Evolutionary conservation across 1,284 basidiomycete genomes (phyloP).

Genomic region (Cryptococcus amylolentus): DNA sequence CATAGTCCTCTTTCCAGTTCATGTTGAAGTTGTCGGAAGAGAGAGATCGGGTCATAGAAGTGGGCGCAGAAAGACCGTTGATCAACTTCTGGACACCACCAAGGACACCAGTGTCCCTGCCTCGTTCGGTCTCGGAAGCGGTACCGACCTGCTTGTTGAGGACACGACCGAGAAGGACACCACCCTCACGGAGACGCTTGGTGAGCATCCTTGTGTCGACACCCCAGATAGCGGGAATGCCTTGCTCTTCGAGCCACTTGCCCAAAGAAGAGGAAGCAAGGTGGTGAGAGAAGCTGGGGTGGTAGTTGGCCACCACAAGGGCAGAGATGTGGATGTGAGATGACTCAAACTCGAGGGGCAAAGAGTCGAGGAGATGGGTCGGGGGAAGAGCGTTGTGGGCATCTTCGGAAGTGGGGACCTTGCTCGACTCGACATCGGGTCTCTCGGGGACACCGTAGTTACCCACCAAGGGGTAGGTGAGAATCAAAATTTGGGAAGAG

Average conservation of each 20-base stretch:
- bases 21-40: slow-evolving; percentile 34
- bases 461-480: slow-evolving; percentile 95
- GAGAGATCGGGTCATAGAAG: slow-evolving; percentile 25
- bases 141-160: slow-evolving; percentile 58
- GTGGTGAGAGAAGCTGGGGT: slow-evolving; percentile 92
- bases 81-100: slow-evolving; percentile 48
- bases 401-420: slow-evolving; percentile 41
- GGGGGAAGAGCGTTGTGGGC: slow-evolving; percentile 45
- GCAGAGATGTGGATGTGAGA: slow-evolving; percentile 89
- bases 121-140: slow-evolving; percentile 19
- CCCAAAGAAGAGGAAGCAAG: slow-evolving; percentile 84
- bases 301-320: slow-evolving; percentile 90
- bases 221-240: slow-evolving; percentile 91
- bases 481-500: slow-evolving; percentile 93
- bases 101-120: slow-evolving; percentile 35
- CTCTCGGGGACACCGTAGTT: slow-evolving; percentile 98
- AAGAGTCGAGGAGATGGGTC: slow-evolving; percentile 54
- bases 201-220: slow-evolving; percentile 96
- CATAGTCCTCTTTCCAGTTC: slow-evolving; percentile 76
- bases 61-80: slow-evolving; percentile 34
- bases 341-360: slow-evolving; percentile 87
- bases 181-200: slow-evolving; percentile 92
- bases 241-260: slow-evolving; percentile 92
- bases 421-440: slow-evolving; percentile 48
- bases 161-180: slow-evolving; percentile 83